Evolutionary conservation across 2,329 filamentous ascomycete species (phyloP), one percentile per base, ranked within the genome.

Genomic region (Hymenoscyphus salicellus): DNA sequence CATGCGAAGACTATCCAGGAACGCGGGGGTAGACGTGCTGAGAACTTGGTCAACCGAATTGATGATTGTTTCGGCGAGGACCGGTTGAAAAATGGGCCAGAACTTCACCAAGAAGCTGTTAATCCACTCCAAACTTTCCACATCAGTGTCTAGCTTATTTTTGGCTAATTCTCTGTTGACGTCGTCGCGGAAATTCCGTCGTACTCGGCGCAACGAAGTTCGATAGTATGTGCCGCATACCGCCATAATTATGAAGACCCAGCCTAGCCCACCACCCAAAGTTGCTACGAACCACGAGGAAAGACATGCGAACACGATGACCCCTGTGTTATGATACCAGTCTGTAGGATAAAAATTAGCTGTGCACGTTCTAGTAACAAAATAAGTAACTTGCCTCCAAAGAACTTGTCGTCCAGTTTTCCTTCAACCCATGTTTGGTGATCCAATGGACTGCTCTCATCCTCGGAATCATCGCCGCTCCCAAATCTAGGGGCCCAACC

Each of bases 71-170:
- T 95, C 88, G 66, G 93, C 94, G 14, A 99, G 85, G 10, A 98
- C 92, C 0, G 95, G 95, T 63, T 95, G 92, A 76, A 97, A 98
- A 74, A 99, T 99, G 67, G 95, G 95, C 95, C 95, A 99, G 80
- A 99, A 99, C 77, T 99, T 99, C 79, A 96, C 88, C 72, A 99
- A 77, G 80, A 99, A 99, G 72, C 92, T 96, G 82, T 99, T 99
- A 78, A 99, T 98, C 95, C 95, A 99, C 78, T 99, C 95, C 58
- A 99, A 82, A 63, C 91, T 95, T 79, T 99, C 95, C 30, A 87
- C 88, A 72, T 99, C 95, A 8, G 88, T 95, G 72, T 98, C 95
- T 62, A 99, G 82, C 73, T 85, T 91, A 77, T 89, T 89, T 78
- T 97, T 91, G 14, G 90, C 89, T 83, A 97, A 84, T 77, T 97